Evolutionary conservation across 331 rosid species (phyloP).

Genomic region (Quercus phellos): DNA sequence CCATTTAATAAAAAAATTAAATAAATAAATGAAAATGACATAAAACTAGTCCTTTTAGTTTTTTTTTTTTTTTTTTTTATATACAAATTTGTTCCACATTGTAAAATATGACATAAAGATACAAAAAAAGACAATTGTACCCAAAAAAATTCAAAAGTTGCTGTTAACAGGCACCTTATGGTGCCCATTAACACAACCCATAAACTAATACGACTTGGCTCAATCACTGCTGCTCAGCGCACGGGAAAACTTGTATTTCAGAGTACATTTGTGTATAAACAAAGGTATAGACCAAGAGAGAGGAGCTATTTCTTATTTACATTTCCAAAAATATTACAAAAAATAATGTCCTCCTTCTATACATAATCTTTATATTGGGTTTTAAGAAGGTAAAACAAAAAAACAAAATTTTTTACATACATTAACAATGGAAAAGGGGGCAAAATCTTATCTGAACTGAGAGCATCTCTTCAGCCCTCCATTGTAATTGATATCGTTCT

Average conservation of each 20-base stretch:
- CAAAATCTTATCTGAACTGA: conserved; percentile 28
- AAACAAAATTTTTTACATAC: not conserved
- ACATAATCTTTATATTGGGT: not conserved
- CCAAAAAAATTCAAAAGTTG: too few species aligned
- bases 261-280: not conserved
- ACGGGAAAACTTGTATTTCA: not conserved
- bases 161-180: too few species aligned
- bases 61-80: too few species aligned
- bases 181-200: too few species aligned
- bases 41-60: too few species aligned
- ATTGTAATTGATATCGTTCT: conserved; percentile 42
- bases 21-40: too few species aligned
- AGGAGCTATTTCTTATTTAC: not conserved
- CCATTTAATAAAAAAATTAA: too few species aligned
- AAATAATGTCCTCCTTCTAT: not conserved
- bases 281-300: not conserved
- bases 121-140: too few species aligned
- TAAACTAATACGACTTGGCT: too few species aligned
- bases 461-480: conserved; percentile 53
- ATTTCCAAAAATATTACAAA: not conserved
- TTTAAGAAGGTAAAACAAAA: not conserved
- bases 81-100: too few species aligned
- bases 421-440: not conserved
- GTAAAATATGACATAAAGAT: too few species aligned
- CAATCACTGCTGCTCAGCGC: too few species aligned